These are phyloP conservation scores for Eucalyptus polybractea DNA, from an alignment of 345 rosid genomes.

Conservation along the genomic window DNA sequence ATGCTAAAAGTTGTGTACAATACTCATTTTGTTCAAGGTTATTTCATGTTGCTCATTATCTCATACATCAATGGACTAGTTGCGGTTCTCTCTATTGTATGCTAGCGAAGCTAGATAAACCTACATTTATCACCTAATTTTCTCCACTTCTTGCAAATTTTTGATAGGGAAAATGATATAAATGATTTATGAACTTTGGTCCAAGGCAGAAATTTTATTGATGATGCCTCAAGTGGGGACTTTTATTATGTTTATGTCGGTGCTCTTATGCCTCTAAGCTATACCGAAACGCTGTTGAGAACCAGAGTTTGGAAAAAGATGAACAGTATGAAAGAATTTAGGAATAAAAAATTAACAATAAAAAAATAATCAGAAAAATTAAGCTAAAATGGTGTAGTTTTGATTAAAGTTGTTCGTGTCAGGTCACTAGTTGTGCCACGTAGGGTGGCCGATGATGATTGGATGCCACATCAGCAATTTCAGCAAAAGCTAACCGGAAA, in stretches of 20 bases:
- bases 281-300: background rate
- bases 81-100: background rate
- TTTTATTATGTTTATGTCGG: background rate
- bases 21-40: background rate
- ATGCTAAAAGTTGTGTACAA: too few relatives aligned
- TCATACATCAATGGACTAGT: background rate
- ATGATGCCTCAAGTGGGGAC: background rate
- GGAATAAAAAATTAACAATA: too few relatives aligned
- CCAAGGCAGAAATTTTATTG: background rate
- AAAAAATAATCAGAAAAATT: background rate
- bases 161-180: background rate
- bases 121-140: background rate
- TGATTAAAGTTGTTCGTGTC: background rate
- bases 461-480: background rate
- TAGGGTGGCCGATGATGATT: background rate
- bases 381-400: background rate
- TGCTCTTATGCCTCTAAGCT: background rate
- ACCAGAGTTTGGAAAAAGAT: background rate
- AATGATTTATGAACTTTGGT: too few relatives aligned
- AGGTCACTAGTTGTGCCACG: fast-evolving
- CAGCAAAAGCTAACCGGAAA: fast-evolving
- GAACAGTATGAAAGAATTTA: background rate
- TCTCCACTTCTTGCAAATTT: background rate
- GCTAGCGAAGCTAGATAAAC: background rate
- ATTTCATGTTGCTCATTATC: background rate